Evolutionary conservation across 768 basidiomycete genomes (phyloP), one percentile per base, ranked within the genome.

Genomic region (Calvatia gigantea): DNA sequence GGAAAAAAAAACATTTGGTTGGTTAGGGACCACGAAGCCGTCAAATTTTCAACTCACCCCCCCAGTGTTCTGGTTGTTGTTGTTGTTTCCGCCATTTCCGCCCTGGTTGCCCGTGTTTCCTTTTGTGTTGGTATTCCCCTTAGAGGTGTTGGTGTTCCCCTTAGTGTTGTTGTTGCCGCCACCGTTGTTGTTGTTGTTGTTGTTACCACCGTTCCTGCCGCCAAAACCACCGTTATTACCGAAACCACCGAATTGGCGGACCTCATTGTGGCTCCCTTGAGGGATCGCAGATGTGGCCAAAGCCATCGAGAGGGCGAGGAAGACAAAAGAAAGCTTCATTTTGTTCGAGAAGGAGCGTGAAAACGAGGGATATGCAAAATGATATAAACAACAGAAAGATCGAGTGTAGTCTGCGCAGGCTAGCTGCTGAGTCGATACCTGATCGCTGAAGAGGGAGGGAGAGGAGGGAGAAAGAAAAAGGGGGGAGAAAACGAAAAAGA

Each of bases 291-390:
- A 61, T 31, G 61, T 56, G 52, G 65, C 68, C 45, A 70, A 60
- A 33, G 65, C 65, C 50, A 72, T 54, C n/a, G 67, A 62, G 51
- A 70, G 62, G 51, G 62, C 62, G 50, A 67, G 59, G 50, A 68
- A 42, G 51, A 70, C 29, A n/a, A 64, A 57, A 25, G 69, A 58
- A 54, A 62, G 61, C 69, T 68, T 72, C 70, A 70, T 72, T 39
- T 49, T 65, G 60, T 58, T 5, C 32, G 21, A 25, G 31, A 61
- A 60, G 51, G 55, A 61, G 54, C 52, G 58, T 51, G 54, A 49
- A 58, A 60, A 56, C 59, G 63, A 61, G 60, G 64, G 60, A 60
- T n/a, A 60, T 57, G 57, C 51, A 43, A 46, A 47, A 59, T 60
- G 56, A 57, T 65, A 59, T 57, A 67, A 56, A 54, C 60, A 43